These are phyloP conservation scores for Collybia sp. DNA, from an alignment of 768 basidiomycete genomes.

Conservation along the genomic window DNA sequence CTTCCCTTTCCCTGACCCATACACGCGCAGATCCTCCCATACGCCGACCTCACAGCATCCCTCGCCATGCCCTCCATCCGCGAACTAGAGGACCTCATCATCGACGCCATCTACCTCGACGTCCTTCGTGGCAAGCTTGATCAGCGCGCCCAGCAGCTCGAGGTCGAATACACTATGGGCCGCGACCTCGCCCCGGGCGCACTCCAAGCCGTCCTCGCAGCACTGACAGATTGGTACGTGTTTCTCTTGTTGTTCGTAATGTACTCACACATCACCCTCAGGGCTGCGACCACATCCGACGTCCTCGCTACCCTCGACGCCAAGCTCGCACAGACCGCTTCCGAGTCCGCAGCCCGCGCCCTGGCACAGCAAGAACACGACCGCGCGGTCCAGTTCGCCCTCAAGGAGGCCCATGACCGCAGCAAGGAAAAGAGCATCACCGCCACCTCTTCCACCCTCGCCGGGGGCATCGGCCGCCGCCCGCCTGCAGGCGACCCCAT, in stretches of 20 bases:
- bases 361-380: constrained; percentile 51
- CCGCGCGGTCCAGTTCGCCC: constrained; percentile 37
- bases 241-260: not conserved
- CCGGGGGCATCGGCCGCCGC: not conserved
- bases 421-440: constrained; percentile 53
- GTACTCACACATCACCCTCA: constrained; percentile 20
- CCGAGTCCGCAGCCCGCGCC: constrained; percentile 35
- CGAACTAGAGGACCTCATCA: constrained; percentile 93
- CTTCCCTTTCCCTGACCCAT: not conserved
- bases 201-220: constrained; percentile 52
- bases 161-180: constrained; percentile 91
- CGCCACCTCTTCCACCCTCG: constrained; percentile 12
- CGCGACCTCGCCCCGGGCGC: constrained; percentile 82
- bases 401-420: constrained; percentile 63
- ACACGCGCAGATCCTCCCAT: constrained; percentile 68
- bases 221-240: constrained; percentile 66
- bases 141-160: constrained; percentile 84
- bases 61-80: constrained; percentile 79
- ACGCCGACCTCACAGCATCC: constrained; percentile 61
- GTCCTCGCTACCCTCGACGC: constrained; percentile 71
- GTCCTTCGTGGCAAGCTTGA: constrained; percentile 89
- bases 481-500: constrained; percentile 36
- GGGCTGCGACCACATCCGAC: constrained; percentile 66
- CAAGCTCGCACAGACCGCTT: constrained; percentile 56
- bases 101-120: constrained; percentile 93